Evolutionary conservation across 306 rosid species (phyloP).

Genomic region (Carpinus viminea): DNA sequence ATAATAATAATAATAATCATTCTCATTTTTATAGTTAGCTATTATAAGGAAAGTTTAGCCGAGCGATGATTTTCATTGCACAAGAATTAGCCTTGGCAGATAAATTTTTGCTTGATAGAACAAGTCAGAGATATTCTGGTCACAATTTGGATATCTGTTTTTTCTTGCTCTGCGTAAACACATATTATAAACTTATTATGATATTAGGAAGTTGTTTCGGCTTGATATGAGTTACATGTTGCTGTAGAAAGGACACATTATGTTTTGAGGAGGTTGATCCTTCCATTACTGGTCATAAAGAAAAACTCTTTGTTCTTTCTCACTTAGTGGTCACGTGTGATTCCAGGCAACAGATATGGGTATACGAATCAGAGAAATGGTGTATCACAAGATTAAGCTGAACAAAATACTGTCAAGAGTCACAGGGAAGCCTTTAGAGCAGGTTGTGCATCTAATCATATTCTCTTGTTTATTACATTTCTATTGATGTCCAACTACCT

Average conservation of each 20-base stretch:
- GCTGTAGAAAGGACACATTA: neutral
- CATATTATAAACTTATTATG: neutral
- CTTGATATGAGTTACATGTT: neutral
- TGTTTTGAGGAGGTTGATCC: neutral
- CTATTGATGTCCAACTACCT: neutral
- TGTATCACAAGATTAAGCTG: conserved; percentile 80
- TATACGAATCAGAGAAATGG: conserved; percentile 80
- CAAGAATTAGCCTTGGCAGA: neutral
- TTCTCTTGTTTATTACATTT: conserved; percentile 3
- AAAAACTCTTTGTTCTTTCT: neutral
- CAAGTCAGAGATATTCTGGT: neutral
- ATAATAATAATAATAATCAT: no score
- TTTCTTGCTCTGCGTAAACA: neutral
- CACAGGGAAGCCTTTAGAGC: conserved; percentile 72
- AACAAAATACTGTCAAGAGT: conserved; percentile 84
- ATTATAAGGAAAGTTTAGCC: neutral
- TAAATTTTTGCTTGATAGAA: neutral
- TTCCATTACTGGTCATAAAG: conserved; percentile 4
- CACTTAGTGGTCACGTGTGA: conserved; percentile 17
- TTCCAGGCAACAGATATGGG: conserved; percentile 78
- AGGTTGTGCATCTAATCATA: conserved; percentile 46
- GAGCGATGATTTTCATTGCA: neutral
- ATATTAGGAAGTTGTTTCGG: neutral
- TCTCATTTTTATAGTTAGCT: neutral
- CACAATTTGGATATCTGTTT: neutral